Percentiles rank a stretch among this genome's conserved stretches.
Evolutionary conservation across 1,139 yeast genomes (phyloP).

Genomic region (Hyphopichia fennica): DNA sequence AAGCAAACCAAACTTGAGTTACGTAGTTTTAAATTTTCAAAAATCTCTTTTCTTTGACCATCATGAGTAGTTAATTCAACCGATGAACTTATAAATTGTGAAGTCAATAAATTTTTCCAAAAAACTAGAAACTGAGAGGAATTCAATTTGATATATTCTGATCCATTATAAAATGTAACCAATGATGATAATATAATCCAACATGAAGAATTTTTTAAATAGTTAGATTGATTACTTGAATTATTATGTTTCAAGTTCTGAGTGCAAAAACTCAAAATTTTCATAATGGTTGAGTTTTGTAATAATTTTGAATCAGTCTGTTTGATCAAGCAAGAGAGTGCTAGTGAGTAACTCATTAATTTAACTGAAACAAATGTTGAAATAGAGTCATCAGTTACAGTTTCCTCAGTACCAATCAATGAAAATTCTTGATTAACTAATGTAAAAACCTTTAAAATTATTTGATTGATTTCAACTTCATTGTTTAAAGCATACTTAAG

Average conservation of each 20-base stretch:
- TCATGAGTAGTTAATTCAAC: constrained; percentile 21
- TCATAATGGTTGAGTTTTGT: constrained; percentile 44
- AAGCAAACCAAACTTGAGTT: constrained; percentile 43
- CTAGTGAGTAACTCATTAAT: constrained; percentile 35
- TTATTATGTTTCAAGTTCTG: constrained; percentile 45
- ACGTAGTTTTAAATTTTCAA: constrained; percentile 40
- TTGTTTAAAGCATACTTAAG: constrained; percentile 31
- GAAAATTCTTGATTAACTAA: constrained; percentile 32
- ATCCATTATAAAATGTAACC: constrained; percentile 64
- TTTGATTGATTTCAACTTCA: constrained; percentile 37
- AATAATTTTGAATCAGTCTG: constrained; percentile 37
- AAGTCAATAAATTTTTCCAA: constrained; percentile 80
- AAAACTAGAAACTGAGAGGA: constrained; percentile 72
- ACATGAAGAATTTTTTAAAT: constrained; percentile 33
- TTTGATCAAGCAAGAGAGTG: constrained; percentile 38
- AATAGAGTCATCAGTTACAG: constrained; percentile 21
- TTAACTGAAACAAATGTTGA: constrained; percentile 22
- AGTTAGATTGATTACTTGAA: constrained; percentile 16
- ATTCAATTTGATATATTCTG: constrained; percentile 64
- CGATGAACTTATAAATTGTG: constrained; percentile 39
- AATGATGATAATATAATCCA: constrained; percentile 82
- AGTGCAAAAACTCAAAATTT: constrained; percentile 48
- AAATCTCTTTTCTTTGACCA: constrained; percentile 29
- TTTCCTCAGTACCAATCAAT: not conserved
- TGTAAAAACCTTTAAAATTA: constrained; percentile 34